These are phyloP conservation scores for Vigna nakashimae DNA, from an alignment of 306 rosid species.

Conservation along the genomic window DNA sequence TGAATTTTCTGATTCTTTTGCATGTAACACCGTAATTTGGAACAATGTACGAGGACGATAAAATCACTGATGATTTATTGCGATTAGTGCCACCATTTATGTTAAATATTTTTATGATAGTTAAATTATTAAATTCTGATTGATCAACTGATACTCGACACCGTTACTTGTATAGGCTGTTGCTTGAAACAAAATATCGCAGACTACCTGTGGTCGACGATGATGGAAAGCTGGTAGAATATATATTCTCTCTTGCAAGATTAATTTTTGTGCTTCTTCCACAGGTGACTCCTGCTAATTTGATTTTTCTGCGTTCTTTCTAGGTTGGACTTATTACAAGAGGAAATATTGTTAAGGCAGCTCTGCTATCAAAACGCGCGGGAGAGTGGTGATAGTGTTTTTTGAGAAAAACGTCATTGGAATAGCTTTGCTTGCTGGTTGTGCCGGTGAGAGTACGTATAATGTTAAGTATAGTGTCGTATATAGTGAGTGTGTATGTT, in stretches of 20 bases:
- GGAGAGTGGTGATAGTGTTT: conserved; percentile 45
- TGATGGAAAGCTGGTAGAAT: conserved; percentile 80
- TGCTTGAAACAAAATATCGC: conserved; percentile 91
- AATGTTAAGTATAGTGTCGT: not conserved
- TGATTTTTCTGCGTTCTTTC: conserved; percentile 42
- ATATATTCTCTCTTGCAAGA: not conserved
- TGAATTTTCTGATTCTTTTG: conserved; percentile 16
- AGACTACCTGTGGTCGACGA: conserved; percentile 88
- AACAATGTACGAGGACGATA: not conserved
- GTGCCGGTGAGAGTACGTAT: not conserved
- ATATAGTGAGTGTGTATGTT: conserved; percentile 26
- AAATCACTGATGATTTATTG: not conserved
- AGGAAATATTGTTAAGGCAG: conserved; percentile 91
- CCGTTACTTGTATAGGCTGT: conserved; percentile 58
- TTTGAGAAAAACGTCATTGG: conserved; percentile 3
- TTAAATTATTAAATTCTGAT: conserved; percentile 19
- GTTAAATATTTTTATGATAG: conserved; percentile 22
- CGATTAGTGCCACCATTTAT: not conserved
- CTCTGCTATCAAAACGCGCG: conserved; percentile 78
- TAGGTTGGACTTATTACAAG: conserved; percentile 93
- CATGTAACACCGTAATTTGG: not conserved
- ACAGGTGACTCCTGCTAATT: conserved; percentile 36
- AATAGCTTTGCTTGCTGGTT: conserved; percentile 24
- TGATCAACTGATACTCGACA: conserved; percentile 3
- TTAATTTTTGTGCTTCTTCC: conserved; percentile 30